These are phyloP conservation scores for Coffea eugenioides DNA, from an alignment of 257 asterid genomes.

Conservation along the genomic window DNA sequence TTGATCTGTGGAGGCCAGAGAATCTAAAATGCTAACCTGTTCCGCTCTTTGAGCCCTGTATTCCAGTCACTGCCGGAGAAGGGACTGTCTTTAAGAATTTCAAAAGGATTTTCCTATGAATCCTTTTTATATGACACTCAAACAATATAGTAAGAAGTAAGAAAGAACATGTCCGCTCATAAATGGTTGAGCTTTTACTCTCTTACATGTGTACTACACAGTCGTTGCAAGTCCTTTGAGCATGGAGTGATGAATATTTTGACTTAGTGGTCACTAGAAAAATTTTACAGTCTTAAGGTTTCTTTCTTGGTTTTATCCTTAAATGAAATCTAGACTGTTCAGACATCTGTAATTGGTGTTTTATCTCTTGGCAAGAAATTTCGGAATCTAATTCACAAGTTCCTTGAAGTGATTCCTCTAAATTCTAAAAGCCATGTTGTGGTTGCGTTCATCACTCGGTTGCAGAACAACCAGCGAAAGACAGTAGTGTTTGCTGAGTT, in stretches of 20 bases:
- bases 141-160: not conserved
- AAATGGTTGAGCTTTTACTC: not conserved
- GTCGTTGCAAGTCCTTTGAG: not conserved
- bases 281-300: not conserved
- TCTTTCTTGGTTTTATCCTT: not conserved
- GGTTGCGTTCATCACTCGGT: not conserved
- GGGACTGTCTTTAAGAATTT: too few species aligned
- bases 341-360: not conserved
- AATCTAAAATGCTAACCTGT: too few species aligned
- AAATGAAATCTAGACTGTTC: not conserved
- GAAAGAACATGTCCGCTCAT: not conserved
- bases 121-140: too few species aligned
- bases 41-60: too few species aligned
- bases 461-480: not conserved
- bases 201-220: not conserved
- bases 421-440: not conserved
- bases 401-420: not conserved
- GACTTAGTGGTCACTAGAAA: not conserved
- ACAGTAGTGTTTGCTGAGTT: not conserved
- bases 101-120: too few species aligned
- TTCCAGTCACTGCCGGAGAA: too few species aligned
- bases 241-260: not conserved
- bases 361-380: not conserved
- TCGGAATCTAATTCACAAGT: not conserved
- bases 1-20: too few species aligned